phyloP scores from a whole-genome alignment of 106 monocot genomes.

The Xerophyta viscosa region DNA sequence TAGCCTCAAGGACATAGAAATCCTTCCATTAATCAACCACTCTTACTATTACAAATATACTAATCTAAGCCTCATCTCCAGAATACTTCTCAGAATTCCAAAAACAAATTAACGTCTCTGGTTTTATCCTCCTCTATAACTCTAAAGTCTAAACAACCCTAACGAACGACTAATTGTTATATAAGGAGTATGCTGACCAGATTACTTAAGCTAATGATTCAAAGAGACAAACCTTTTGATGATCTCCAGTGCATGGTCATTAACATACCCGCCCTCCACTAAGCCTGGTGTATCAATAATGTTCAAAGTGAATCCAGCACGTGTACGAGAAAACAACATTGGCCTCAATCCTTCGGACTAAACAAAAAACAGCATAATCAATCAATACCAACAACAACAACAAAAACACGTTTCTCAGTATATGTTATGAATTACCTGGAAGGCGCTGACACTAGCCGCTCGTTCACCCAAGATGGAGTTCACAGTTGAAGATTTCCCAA shows the following conservation, averaged over 20 bases:
- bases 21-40: too few relatives aligned
- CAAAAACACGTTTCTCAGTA: neutral
- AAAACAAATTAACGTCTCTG: too few relatives aligned
- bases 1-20: too few relatives aligned
- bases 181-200: too few relatives aligned
- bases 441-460: slow-evolving; percentile 73
- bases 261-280: slow-evolving; percentile 92
- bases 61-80: too few relatives aligned
- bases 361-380: neutral
- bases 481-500: slow-evolving; percentile 94
- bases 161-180: too few relatives aligned
- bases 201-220: too few relatives aligned
- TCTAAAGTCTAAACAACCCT: too few relatives aligned
- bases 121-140: too few relatives aligned
- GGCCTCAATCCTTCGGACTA: slow-evolving; percentile 86
- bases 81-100: too few relatives aligned
- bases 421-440: slow-evolving; percentile 45
- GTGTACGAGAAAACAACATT: slow-evolving; percentile 66
- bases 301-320: slow-evolving; percentile 84
- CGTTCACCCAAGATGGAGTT: slow-evolving; percentile 90
- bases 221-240: slow-evolving; percentile 62
- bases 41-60: too few relatives aligned
- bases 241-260: slow-evolving; percentile 82
- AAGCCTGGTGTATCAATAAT: slow-evolving; percentile 94
- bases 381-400: neutral